Conservation (phyloP, 495 filamentous ascomycete species). For the Penicillium angulare region DNA sequence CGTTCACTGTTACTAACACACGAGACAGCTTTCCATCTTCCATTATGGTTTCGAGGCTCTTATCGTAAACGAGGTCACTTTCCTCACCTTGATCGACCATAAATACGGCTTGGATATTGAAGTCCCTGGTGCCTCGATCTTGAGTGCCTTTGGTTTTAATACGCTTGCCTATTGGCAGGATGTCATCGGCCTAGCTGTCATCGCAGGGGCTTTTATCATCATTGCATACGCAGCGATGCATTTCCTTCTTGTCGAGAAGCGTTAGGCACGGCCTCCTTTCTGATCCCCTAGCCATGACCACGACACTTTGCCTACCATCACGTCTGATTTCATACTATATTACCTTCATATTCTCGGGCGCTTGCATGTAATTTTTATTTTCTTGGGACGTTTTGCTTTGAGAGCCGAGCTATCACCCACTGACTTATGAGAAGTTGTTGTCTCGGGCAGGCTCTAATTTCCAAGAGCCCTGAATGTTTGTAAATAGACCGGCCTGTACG, state of each 20-base stretch:
- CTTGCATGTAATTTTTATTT: neutral
- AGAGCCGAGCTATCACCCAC: neutral
- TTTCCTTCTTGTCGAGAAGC: slow-evolving; percentile 85
- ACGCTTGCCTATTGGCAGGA: slow-evolving; percentile 82
- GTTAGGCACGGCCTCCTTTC: slow-evolving; percentile 43
- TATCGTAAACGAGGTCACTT: slow-evolving; percentile 97
- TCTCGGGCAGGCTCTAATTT: neutral
- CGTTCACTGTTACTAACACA: neutral
- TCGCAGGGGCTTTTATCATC: slow-evolving; percentile 80
- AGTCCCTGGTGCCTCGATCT: slow-evolving; percentile 89
- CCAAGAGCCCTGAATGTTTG: no score
- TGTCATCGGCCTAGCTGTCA: slow-evolving; percentile 75
- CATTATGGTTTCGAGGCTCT: slow-evolving; percentile 96
- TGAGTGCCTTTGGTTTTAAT: slow-evolving; percentile 91
- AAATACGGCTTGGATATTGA: slow-evolving; percentile 96
- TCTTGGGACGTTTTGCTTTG: neutral
- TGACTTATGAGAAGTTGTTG: neutral
- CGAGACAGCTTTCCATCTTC: slow-evolving; percentile 83
- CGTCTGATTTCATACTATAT: no score
- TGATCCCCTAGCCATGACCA: neutral
- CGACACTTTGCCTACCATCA: neutral
- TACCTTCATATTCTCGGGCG: neutral
- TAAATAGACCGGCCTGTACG: no score
- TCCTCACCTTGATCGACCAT: slow-evolving; percentile 83
- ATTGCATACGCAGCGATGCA: slow-evolving; percentile 94